phyloP scores from a whole-genome alignment of 2,329 filamentous ascomycete species.

The Dothistroma septosporum region DNA sequence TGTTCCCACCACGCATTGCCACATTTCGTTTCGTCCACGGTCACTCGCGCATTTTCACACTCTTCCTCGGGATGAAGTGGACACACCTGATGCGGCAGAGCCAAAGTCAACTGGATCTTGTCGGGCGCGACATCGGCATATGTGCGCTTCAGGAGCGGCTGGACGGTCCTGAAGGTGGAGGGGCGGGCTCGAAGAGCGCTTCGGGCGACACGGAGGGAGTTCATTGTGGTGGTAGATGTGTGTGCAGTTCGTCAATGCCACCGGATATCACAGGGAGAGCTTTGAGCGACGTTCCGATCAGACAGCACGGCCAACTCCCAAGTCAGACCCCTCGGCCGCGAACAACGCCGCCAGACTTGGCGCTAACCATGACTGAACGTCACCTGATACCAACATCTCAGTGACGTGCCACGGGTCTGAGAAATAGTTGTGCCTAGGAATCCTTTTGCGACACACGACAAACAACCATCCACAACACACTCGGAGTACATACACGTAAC shows the following conservation, averaged over 20 bases:
- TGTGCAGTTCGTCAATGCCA: neutral
- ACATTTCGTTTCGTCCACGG: neutral
- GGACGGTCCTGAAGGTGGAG: conserved; percentile 62
- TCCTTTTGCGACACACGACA: too few species aligned
- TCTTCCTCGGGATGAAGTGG: neutral
- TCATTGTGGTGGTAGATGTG: conserved; percentile 60
- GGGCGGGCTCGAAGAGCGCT: conserved; percentile 80
- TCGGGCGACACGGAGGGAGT: conserved; percentile 88
- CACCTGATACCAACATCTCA: too few species aligned
- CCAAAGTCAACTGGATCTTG: conserved; percentile 92
- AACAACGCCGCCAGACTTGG: too few species aligned
- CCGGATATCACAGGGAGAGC: neutral
- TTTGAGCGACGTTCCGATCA: neutral
- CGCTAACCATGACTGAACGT: too few species aligned
- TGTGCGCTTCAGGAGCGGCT: conserved; percentile 78
- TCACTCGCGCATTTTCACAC: neutral
- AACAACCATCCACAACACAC: too few species aligned
- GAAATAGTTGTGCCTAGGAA: too few species aligned
- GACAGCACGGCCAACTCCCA: neutral
- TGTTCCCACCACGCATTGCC: neutral
- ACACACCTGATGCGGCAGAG: conserved; percentile 96
- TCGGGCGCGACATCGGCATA: conserved; percentile 63
- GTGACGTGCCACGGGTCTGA: too few species aligned
- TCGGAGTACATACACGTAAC: too few species aligned
- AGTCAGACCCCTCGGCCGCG: too few species aligned